Evolutionary conservation across 2,329 filamentous ascomycete species (phyloP).

Genomic region (Zarea fungicola): DNA sequence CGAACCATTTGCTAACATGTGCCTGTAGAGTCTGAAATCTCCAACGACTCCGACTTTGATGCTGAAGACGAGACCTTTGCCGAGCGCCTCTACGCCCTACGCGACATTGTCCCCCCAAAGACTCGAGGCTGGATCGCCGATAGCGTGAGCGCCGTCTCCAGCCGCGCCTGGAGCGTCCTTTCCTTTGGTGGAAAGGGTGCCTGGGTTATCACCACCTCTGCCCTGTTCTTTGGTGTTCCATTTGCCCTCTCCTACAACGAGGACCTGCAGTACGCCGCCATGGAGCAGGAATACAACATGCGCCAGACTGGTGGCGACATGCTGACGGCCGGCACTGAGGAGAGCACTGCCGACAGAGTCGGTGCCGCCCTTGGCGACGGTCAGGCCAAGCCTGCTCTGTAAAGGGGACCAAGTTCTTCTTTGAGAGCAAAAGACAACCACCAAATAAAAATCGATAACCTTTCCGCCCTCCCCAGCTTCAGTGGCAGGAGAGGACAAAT

Average conservation of each 20-base stretch:
- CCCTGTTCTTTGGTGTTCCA: slow-evolving; percentile 83
- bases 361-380: slow-evolving; percentile 43
- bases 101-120: slow-evolving; percentile 70
- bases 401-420: slow-evolving; percentile 19
- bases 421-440: background rate
- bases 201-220: slow-evolving; percentile 87
- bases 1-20: background rate
- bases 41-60: slow-evolving; percentile 69
- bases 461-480: background rate
- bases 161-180: slow-evolving; percentile 48
- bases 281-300: slow-evolving; percentile 97
- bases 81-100: slow-evolving; percentile 67
- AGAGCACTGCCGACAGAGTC: slow-evolving; percentile 44
- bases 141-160: slow-evolving; percentile 51
- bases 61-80: slow-evolving; percentile 52
- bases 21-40: slow-evolving; percentile 70
- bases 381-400: slow-evolving; percentile 47
- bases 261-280: slow-evolving; percentile 94
- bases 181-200: slow-evolving; percentile 77
- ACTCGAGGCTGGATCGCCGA: slow-evolving; percentile 63
- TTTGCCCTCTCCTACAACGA: slow-evolving; percentile 90
- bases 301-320: slow-evolving; percentile 81
- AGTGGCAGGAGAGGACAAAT: background rate
- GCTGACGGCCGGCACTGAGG: slow-evolving; percentile 43
- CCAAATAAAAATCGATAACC: background rate